These are phyloP conservation scores for Penicillium sp. DNA, from an alignment of 2,329 filamentous ascomycete species.

Conservation along the genomic window DNA sequence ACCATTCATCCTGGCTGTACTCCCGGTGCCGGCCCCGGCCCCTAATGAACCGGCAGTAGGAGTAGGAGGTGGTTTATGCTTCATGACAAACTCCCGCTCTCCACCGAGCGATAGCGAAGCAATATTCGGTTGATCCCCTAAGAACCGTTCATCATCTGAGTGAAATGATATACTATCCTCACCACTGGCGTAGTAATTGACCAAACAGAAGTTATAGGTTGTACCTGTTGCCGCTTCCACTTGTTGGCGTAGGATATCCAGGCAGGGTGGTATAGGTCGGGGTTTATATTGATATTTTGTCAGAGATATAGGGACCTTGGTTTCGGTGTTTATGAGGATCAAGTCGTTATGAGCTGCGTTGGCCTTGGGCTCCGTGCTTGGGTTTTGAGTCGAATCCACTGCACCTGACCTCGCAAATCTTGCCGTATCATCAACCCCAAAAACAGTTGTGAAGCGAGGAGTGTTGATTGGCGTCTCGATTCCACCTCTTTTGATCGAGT, in stretches of 20 bases:
- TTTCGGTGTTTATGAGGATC: slow-evolving; percentile 44
- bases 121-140: slow-evolving; percentile 69
- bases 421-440: slow-evolving; percentile 64
- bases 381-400: neutral
- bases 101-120: slow-evolving; percentile 74
- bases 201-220: slow-evolving; percentile 74
- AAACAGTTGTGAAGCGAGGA: slow-evolving; percentile 63
- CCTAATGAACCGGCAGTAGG: slow-evolving; percentile 9
- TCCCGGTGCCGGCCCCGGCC: neutral
- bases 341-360: neutral
- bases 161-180: slow-evolving; percentile 77
- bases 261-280: slow-evolving; percentile 69
- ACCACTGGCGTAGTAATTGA: slow-evolving; percentile 81
- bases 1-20: neutral
- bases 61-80: slow-evolving; percentile 63
- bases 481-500: slow-evolving; percentile 68
- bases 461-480: slow-evolving; percentile 64
- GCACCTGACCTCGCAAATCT: slow-evolving; percentile 47
- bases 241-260: slow-evolving; percentile 62
- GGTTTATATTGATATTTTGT: slow-evolving; percentile 63
- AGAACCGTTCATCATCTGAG: slow-evolving; percentile 76
- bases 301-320: slow-evolving; percentile 40
- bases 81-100: slow-evolving; percentile 73
- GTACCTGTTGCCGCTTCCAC: slow-evolving; percentile 68
- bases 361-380: neutral